These are phyloP conservation scores for Gossypium sturtianum DNA, from an alignment of 345 rosid genomes.

Conservation along the genomic window DNA sequence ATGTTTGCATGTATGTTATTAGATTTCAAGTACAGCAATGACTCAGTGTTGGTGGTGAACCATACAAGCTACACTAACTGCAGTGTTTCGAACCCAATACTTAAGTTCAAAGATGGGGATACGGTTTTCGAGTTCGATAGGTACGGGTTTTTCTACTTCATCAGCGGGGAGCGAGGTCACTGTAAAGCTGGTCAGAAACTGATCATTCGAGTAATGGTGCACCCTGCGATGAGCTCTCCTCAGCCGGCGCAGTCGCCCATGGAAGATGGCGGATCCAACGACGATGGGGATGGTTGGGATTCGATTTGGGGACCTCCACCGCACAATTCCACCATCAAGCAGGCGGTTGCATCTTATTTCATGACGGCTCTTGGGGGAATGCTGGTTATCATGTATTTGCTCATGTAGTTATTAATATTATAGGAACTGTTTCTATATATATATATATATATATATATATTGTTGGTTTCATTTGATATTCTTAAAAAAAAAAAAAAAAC, in stretches of 20 bases:
- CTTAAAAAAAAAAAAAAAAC: background rate
- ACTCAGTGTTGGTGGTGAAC: constrained; percentile 31
- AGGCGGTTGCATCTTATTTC: constrained; percentile 26
- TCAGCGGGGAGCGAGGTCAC: constrained; percentile 22
- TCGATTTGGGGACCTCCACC: constrained; percentile 29
- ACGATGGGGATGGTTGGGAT: constrained; percentile 18
- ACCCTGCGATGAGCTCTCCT: constrained; percentile 14
- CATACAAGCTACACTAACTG: constrained; percentile 17
- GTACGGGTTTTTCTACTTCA: constrained; percentile 29
- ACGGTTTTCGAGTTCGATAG: constrained; percentile 25
- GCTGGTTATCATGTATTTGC: constrained; percentile 20
- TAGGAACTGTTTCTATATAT: too few species aligned
- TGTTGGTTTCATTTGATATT: background rate
- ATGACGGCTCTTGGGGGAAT: constrained; percentile 26
- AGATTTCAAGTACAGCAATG: constrained; percentile 27
- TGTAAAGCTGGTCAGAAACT: constrained; percentile 27
- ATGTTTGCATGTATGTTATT: background rate
- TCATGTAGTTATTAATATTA: constrained; percentile 7
- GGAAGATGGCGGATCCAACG: constrained; percentile 7
- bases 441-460: too few species aligned
- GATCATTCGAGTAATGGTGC: constrained; percentile 26
- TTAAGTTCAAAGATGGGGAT: constrained; percentile 19
- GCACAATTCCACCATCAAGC: constrained; percentile 20
- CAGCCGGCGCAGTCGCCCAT: constrained; percentile 19
- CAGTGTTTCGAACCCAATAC: constrained; percentile 18